Evolutionary conservation across 2,329 filamentous ascomycete genomes (phyloP).

Genomic region (Fusarium sp.): DNA sequence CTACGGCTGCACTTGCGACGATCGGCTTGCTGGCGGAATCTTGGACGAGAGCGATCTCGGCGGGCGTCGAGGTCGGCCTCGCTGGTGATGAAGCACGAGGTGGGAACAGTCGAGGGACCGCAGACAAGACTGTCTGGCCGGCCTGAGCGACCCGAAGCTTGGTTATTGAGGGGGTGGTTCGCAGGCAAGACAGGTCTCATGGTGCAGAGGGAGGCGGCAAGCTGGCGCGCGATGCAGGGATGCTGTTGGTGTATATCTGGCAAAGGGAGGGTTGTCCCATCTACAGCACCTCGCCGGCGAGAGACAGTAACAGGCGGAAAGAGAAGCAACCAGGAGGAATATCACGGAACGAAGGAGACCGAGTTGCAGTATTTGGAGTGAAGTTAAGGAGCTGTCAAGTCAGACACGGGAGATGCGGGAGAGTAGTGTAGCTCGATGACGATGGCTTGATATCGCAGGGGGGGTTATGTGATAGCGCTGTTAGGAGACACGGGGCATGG

Average conservation of each 20-base stretch:
- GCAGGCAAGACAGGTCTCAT: constrained; percentile 43
- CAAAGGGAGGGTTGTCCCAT: constrained; percentile 18
- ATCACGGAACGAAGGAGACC: not conserved
- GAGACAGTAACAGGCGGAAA: not conserved
- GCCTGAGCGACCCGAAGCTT: constrained; percentile 29
- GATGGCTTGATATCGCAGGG: constrained; percentile 34
- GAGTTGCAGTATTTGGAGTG: not conserved
- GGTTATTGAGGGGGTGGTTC: constrained; percentile 35
- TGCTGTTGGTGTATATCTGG: constrained; percentile 13
- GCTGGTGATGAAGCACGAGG: constrained; percentile 50
- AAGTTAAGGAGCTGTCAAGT: constrained; percentile 9
- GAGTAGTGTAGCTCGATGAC: constrained; percentile 34
- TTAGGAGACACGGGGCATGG: constrained; percentile 17
- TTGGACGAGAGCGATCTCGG: constrained; percentile 39
- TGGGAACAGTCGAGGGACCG: constrained; percentile 37
- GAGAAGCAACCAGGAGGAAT: not conserved
- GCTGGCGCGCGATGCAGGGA: constrained; percentile 13
- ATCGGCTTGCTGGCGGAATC: constrained; percentile 34
- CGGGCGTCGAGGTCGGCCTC: constrained; percentile 46
- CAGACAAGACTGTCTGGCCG: constrained; percentile 36
- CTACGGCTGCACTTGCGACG: constrained; percentile 35
- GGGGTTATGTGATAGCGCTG: constrained; percentile 24
- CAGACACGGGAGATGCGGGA: constrained; percentile 17
- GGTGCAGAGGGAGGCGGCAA: constrained; percentile 14
- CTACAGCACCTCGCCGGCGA: constrained; percentile 10